Base-by-base conservation (phyloP, 306 rosid genomes). In the Gynostemma pentaphyllum region DNA sequence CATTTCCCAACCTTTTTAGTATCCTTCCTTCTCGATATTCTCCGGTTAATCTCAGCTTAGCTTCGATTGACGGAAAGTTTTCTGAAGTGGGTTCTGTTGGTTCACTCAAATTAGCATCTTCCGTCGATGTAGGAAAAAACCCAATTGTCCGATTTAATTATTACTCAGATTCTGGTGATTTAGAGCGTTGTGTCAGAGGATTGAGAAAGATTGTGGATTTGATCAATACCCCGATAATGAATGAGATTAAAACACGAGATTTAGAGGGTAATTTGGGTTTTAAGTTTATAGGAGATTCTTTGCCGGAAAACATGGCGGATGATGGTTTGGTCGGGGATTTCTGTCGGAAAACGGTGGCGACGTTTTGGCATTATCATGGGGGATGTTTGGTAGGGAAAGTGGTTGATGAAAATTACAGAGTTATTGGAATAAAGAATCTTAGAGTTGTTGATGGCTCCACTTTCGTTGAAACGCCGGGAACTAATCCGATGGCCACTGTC, bases 311-410 rank as follows among this genome's bases (percentile, higher is more conserved):
- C 24, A n/a, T 13, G 68, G 26, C 68, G 7, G 53, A 63, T 45
- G 29, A 42, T 29, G 14, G 21, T 10, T 8, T 28, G n/a, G 39
- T 63, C 9, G 53, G 51, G 44, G 53, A 23, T 5, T 44, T 22
- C 9, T 63, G 68, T 8, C 32, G 48, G 39, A 28, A 27, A 13
- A 42, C 68, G 9, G 41, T 27, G 26, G 26, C 68, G 12, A 44
- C 68, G 5, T 63, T 44, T 28, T 63, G 68, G 68, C 68, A 63
- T 45, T 63, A 63, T 27, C 68, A 63, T 45, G 68, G 68, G 15
- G 68, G 68, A 2, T 63, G 51, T 63, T 9, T 63, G 37, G 54
- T 63, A 22, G 68, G 68, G 28, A 63, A 63, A n/a, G 68, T 63
- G 1, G 68, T 63, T 5, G 53, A 63, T 18, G 54, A 14, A 8